Conservation (phyloP, 345 rosid genomes). For the Bretschneidera sinensis region DNA sequence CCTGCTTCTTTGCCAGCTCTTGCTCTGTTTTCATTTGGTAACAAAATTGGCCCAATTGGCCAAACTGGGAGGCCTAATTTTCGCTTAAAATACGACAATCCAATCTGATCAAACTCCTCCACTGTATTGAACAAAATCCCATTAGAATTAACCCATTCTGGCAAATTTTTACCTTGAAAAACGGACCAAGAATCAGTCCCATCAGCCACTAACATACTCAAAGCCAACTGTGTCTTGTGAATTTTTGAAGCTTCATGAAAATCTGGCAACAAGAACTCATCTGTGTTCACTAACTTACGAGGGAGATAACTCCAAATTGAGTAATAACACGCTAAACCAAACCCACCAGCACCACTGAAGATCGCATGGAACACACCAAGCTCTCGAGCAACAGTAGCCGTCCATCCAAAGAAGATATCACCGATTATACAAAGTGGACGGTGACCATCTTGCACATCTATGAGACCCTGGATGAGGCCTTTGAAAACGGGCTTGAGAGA, state of each 20-base stretch:
- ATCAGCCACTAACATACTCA: slow-evolving; percentile 36
- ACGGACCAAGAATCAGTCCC: slow-evolving; percentile 53
- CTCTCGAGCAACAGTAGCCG: slow-evolving; percentile 43
- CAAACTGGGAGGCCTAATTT: slow-evolving; percentile 42
- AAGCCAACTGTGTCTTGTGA: slow-evolving; percentile 43
- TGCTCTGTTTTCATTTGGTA: slow-evolving; percentile 25
- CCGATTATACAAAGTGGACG: slow-evolving; percentile 41
- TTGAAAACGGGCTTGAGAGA: slow-evolving; percentile 31
- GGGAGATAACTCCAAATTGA: slow-evolving; percentile 53
- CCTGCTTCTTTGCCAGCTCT: slow-evolving; percentile 15
- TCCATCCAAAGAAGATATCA: slow-evolving; percentile 69
- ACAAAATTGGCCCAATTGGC: slow-evolving; percentile 57
- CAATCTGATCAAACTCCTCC: slow-evolving; percentile 47
- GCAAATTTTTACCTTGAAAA: slow-evolving; percentile 32
- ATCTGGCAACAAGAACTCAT: slow-evolving; percentile 43
- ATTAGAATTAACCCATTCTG: slow-evolving; percentile 43
- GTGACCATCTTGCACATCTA: slow-evolving; percentile 4
- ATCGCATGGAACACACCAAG: slow-evolving; percentile 45
- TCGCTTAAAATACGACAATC: slow-evolving; percentile 42
- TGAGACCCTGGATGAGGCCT: slow-evolving; percentile 12
- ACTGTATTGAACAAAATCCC: slow-evolving; percentile 63
- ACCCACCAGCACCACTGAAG: slow-evolving; percentile 34
- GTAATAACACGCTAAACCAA: slow-evolving; percentile 48
- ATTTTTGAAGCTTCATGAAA: slow-evolving; percentile 48
- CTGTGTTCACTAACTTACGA: slow-evolving; percentile 20